Percentiles rank a stretch among this genome's conserved stretches.
phyloP scores from a whole-genome alignment of 2,329 filamentous ascomycete species.

The Emergomyces pasteurianus region DNA sequence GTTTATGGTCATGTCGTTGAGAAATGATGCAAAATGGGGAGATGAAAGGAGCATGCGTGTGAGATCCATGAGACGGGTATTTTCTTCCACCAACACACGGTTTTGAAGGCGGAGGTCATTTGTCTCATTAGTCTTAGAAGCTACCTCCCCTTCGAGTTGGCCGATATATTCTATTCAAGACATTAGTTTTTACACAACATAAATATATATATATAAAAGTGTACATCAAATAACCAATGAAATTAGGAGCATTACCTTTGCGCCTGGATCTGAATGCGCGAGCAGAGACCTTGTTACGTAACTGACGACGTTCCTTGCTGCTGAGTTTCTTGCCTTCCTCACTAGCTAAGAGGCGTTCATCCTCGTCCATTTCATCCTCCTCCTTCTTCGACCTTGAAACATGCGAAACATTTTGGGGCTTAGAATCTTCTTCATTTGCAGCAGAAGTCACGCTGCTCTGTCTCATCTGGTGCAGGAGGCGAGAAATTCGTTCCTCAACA shows the following conservation, averaged over 20 bases:
- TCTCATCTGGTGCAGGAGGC: slow-evolving; percentile 84
- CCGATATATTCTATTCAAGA: slow-evolving; percentile 71
- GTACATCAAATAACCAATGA: background rate
- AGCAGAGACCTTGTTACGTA: slow-evolving; percentile 98
- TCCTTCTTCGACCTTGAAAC: slow-evolving; percentile 74
- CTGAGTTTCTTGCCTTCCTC: slow-evolving; percentile 99
- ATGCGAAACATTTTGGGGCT: slow-evolving; percentile 42
- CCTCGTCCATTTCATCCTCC: slow-evolving; percentile 97
- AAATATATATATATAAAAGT: too few species aligned
- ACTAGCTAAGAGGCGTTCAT: slow-evolving; percentile 84
- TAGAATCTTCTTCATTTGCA: slow-evolving; percentile 36
- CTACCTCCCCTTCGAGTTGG: slow-evolving; percentile 84
- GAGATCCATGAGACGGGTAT: slow-evolving; percentile 63
- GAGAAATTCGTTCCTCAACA: slow-evolving; percentile 86
- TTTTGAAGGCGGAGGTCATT: slow-evolving; percentile 73
- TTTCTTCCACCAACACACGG: slow-evolving; percentile 70
- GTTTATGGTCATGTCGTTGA: slow-evolving; percentile 57
- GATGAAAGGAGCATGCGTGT: slow-evolving; percentile 74
- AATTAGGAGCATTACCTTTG: slow-evolving; percentile 62
- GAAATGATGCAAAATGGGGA: slow-evolving; percentile 68
- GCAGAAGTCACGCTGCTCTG: slow-evolving; percentile 49
- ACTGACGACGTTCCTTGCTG: slow-evolving; percentile 89
- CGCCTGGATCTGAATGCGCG: slow-evolving; percentile 94
- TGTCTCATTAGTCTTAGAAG: slow-evolving; percentile 70
- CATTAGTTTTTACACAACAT: too few species aligned